Evolutionary conservation across 2,329 filamentous ascomycete species (phyloP).

Genomic region (Dactylellina sp.): DNA sequence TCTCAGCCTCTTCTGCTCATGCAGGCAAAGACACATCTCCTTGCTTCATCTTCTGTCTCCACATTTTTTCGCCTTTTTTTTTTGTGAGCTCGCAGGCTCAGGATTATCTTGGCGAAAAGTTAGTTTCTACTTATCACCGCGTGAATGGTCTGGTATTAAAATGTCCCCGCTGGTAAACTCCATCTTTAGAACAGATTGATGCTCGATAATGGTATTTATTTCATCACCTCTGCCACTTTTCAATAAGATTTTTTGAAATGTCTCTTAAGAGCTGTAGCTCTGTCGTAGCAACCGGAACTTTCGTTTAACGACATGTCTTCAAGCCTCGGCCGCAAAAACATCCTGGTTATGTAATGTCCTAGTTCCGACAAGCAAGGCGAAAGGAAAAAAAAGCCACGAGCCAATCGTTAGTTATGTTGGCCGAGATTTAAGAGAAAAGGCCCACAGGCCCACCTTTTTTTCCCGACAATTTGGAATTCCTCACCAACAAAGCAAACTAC

Average conservation of each 20-base stretch:
- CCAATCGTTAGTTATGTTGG: neutral
- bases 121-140: neutral
- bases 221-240: no score
- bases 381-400: no score
- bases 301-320: no score
- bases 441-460: neutral
- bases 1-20: conserved; percentile 4
- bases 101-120: neutral
- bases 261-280: no score
- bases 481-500: neutral
- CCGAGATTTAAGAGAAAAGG: neutral
- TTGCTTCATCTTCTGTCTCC: neutral
- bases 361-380: neutral
- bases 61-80: conserved; percentile 5
- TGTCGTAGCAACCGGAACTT: no score
- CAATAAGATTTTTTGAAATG: no score
- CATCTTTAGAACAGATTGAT: neutral
- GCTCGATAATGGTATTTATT: no score
- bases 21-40: neutral
- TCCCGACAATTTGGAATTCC: conserved; percentile 2
- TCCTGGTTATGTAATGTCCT: no score
- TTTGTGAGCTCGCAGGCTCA: neutral
- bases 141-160: neutral
- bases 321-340: no score
- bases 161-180: neutral